Conservation (phyloP, 2,329 filamentous ascomycete species). For the Phialophora macrospora region DNA sequence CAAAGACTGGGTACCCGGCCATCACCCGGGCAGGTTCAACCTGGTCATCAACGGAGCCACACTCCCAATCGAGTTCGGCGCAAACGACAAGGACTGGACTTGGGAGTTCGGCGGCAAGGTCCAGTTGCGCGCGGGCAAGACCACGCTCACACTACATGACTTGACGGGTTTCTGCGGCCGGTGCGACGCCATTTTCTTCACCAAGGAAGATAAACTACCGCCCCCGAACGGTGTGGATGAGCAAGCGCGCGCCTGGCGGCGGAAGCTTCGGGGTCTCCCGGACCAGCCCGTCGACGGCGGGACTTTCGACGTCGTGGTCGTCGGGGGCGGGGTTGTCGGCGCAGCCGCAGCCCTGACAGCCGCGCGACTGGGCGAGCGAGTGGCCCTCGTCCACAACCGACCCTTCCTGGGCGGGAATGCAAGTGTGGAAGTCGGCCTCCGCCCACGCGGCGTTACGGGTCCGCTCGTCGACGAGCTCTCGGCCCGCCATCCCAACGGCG, state of each 20-base stretch:
- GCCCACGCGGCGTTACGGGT: conserved; percentile 17
- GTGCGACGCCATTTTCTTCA: conserved; percentile 23
- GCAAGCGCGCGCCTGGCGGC: conserved; percentile 9
- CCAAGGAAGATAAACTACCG: conserved; percentile 1
- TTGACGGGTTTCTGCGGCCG: conserved; percentile 22
- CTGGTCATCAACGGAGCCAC: conserved; percentile 15
- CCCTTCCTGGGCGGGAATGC: conserved; percentile 22
- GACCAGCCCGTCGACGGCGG: conserved; percentile 6
- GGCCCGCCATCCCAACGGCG: conserved; percentile 17
- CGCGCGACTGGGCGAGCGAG: conserved; percentile 18
- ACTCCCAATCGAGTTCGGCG: conserved; percentile 8
- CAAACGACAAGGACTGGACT: conserved; percentile 19
- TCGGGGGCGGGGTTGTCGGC: conserved; percentile 17
- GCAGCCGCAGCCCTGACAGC: conserved; percentile 14
- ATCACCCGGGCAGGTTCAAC: conserved; percentile 21
- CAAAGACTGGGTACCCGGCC: conserved; percentile 26
- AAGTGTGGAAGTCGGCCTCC: conserved; percentile 24
- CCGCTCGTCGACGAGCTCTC: conserved; percentile 21
- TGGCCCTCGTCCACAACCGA: conserved; percentile 21
- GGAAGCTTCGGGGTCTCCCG: conserved; percentile 13
- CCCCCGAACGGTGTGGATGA: neutral
- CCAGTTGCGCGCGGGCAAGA: neutral
- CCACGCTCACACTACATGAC: conserved; percentile 15
- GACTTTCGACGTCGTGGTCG: conserved; percentile 20
- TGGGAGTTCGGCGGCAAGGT: conserved; percentile 17